These are phyloP conservation scores for Sonneratia alba DNA, from an alignment of 345 rosid species.

Conservation along the genomic window DNA sequence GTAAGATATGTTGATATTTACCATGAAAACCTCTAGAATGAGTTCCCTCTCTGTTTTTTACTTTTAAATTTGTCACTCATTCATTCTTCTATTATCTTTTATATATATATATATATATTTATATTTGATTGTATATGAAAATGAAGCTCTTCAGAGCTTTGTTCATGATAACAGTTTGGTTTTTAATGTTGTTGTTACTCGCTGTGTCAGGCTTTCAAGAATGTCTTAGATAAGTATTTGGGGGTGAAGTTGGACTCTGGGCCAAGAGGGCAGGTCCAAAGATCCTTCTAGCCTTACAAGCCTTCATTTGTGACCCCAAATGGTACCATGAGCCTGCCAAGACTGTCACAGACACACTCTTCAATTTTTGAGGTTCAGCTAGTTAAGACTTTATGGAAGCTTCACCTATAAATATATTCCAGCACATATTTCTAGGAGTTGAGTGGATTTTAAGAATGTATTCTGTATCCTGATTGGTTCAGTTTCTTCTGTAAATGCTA, in stretches of 20 bases:
- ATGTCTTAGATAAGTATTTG: slow-evolving; percentile 48
- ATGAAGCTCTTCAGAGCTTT: background rate
- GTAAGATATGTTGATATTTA: no score
- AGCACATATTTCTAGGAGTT: background rate
- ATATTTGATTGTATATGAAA: background rate
- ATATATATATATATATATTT: background rate
- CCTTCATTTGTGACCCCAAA: background rate
- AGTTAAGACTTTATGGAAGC: background rate
- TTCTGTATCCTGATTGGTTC: background rate
- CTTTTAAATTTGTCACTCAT: no score
- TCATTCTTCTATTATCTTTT: no score
- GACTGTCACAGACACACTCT: background rate
- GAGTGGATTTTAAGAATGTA: background rate
- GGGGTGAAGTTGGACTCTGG: slow-evolving; percentile 33
- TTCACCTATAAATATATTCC: background rate
- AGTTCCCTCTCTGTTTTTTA: no score
- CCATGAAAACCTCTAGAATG: no score
- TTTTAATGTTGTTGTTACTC: background rate
- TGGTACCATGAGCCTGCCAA: background rate
- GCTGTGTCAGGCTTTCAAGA: slow-evolving; percentile 54
- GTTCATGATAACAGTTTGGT: background rate
- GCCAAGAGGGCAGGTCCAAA: background rate
- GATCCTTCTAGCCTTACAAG: slow-evolving; percentile 1
- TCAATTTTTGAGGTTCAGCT: background rate
- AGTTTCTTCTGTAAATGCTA: background rate